These are phyloP conservation scores for Herpetomonas tarakana DNA, from an alignment of 208 protist genomes.

Conservation along the genomic window DNA sequence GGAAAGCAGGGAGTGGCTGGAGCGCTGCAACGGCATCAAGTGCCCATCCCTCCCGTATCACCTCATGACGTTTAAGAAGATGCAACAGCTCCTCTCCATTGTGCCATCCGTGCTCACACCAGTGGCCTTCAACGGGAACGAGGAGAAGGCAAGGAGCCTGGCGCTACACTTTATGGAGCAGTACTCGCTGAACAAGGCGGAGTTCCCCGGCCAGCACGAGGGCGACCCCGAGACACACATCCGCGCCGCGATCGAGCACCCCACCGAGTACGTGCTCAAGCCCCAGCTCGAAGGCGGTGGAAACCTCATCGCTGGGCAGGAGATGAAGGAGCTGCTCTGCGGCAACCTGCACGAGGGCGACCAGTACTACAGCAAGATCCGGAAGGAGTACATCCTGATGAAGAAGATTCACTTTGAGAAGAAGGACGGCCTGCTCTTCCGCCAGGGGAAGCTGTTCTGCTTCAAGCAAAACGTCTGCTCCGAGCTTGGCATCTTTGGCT, in stretches of 20 bases:
- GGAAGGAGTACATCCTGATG: slow-evolving; percentile 92
- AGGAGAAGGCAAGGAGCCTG: slow-evolving; percentile 37
- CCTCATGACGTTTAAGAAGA: slow-evolving; percentile 94
- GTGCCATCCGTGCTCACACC: slow-evolving; percentile 54
- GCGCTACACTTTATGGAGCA: slow-evolving; percentile 78
- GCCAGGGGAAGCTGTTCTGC: slow-evolving; percentile 41
- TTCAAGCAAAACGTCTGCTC: slow-evolving; percentile 68
- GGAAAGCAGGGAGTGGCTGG: slow-evolving; percentile 67
- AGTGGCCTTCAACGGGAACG: slow-evolving; percentile 52
- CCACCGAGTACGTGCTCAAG: slow-evolving; percentile 92
- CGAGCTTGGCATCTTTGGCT: slow-evolving; percentile 89
- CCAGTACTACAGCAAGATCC: slow-evolving; percentile 38
- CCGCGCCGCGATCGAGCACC: slow-evolving; percentile 50
- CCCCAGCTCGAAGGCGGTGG: slow-evolving; percentile 96
- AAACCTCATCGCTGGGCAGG: slow-evolving; percentile 83
- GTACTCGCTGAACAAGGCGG: slow-evolving; percentile 82
- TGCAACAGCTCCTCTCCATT: slow-evolving; percentile 92
- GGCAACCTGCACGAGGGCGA: slow-evolving; percentile 14
- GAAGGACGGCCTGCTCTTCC: slow-evolving; percentile 51
- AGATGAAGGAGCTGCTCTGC: slow-evolving; percentile 57
- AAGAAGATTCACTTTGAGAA: slow-evolving; percentile 69
- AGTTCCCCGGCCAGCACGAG: slow-evolving; percentile 27
- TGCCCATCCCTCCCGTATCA: slow-evolving; percentile 95
- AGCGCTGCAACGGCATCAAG: slow-evolving; percentile 89
- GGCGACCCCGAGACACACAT: slow-evolving; percentile 61